A percentile compares a stretch with the other conserved stretches of the same genome.
Evolutionary conservation across 345 rosid species (phyloP).

Genomic region (Boechera retrofracta): DNA sequence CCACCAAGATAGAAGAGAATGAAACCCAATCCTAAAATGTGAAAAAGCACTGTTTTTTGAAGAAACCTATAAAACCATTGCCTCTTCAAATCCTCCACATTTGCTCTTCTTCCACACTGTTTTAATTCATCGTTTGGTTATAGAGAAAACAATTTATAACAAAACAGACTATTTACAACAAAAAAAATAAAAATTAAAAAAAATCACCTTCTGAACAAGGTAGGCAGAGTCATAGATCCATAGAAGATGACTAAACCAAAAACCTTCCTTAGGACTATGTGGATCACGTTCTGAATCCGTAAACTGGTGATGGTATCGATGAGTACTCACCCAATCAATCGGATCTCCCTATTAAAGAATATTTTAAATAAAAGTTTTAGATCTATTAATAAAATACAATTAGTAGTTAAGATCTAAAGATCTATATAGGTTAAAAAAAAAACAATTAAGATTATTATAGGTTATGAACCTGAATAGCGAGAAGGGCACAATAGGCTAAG

Average conservation of each 20-base stretch:
- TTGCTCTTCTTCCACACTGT: conserved; percentile 80
- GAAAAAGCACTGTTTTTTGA: conserved; percentile 61
- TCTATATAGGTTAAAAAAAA: not conserved
- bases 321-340: conserved; percentile 93
- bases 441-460: not conserved
- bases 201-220: conserved; percentile 55
- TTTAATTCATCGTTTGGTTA: not conserved
- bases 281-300: conserved; percentile 90
- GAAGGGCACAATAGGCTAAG: conserved; percentile 81
- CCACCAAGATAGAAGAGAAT: conserved; percentile 72
- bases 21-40: conserved; percentile 64
- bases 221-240: conserved; percentile 77
- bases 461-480: conserved; percentile 67
- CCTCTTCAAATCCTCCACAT: conserved; percentile 86
- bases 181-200: not conserved
- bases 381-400: not conserved
- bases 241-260: conserved; percentile 86
- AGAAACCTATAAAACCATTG: conserved; percentile 78
- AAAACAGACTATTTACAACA: not conserved
- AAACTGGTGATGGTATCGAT: conserved; percentile 82
- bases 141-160: not conserved
- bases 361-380: not conserved
- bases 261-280: conserved; percentile 92
- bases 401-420: conserved; percentile 18
- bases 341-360: conserved; percentile 53